A percentile compares a stretch with the other conserved stretches of the same genome.
Evolutionary conservation across 257 asterid genomes (phyloP).

Genomic region (Lithospermum erythrorhizon): DNA sequence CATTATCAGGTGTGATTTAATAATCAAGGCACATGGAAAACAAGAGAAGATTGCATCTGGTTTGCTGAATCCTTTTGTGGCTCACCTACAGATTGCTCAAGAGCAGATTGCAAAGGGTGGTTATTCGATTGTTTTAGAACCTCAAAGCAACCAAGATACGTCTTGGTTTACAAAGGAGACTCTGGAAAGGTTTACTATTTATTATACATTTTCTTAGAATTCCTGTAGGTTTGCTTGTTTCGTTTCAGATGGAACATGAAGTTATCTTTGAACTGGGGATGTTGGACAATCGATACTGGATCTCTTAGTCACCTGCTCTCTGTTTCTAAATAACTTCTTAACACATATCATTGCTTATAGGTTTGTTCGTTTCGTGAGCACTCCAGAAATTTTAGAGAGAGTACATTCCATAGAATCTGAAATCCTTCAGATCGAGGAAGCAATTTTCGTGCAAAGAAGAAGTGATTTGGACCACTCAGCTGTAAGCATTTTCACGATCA

Average conservation of each 20-base stretch:
- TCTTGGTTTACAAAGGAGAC: slow-evolving; percentile 96
- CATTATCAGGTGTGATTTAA: slow-evolving; percentile 52
- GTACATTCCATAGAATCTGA: slow-evolving; percentile 75
- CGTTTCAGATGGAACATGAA: background rate
- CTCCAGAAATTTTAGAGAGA: slow-evolving; percentile 94
- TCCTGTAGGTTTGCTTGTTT: background rate
- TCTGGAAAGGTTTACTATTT: slow-evolving; percentile 56
- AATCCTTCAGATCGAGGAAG: slow-evolving; percentile 83
- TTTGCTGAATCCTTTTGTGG: slow-evolving; percentile 82
- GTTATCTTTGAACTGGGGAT: background rate
- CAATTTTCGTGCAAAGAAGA: slow-evolving; percentile 56
- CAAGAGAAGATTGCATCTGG: slow-evolving; percentile 94
- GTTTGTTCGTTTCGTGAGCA: slow-evolving; percentile 99
- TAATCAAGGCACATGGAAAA: slow-evolving; percentile 70
- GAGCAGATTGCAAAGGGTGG: slow-evolving; percentile 88
- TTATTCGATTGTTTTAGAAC: slow-evolving; percentile 74
- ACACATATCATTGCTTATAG: slow-evolving; percentile 31
- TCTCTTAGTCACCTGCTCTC: background rate
- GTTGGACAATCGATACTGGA: background rate
- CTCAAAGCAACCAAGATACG: slow-evolving; percentile 40
- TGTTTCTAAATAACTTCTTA: slow-evolving; percentile 3
- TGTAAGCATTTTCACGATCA: slow-evolving; percentile 32
- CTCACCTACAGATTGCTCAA: slow-evolving; percentile 81
- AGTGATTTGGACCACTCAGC: slow-evolving; percentile 37
- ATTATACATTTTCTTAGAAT: background rate